Conservation (phyloP, 1,284 basidiomycete species). For the Leccinum solheimii region DNA sequence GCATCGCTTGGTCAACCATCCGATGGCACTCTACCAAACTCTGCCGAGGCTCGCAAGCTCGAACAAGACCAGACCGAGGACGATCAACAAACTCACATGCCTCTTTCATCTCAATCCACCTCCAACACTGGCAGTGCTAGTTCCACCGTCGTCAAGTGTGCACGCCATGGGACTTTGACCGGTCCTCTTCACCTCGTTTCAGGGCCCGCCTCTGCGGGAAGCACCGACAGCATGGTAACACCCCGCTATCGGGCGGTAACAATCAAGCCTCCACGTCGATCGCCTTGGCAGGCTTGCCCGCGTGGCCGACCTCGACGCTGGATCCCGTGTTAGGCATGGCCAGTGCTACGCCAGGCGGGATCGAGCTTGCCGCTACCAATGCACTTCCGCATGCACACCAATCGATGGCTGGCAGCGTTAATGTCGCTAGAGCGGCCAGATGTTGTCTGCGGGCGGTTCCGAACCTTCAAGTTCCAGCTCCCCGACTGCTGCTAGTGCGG, state of each 20-base stretch:
- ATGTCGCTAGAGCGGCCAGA: conserved; percentile 22
- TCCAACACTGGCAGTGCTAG: background rate
- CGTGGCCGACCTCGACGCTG: conserved; percentile 33
- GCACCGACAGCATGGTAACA: conserved; percentile 21
- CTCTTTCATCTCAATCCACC: conserved; percentile 14
- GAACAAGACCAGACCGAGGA: conserved; percentile 33
- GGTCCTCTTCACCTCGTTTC: conserved; percentile 24
- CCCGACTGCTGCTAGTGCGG: background rate
- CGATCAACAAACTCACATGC: conserved; percentile 12
- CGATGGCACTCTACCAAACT: conserved; percentile 31
- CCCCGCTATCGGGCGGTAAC: conserved; percentile 15
- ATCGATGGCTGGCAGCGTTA: conserved; percentile 10
- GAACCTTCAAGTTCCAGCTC: too few relatives aligned
- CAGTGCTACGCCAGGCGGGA: conserved; percentile 34
- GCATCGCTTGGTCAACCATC: conserved; percentile 42
- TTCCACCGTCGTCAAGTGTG: conserved; percentile 22
- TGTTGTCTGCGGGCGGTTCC: conserved; percentile 3
- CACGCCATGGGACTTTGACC: conserved; percentile 33
- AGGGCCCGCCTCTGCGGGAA: conserved; percentile 16
- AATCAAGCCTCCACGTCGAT: conserved; percentile 19
- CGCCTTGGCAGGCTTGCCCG: conserved; percentile 29
- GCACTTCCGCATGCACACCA: conserved; percentile 19
- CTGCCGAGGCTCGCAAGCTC: conserved; percentile 21
- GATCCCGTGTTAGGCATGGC: conserved; percentile 36
- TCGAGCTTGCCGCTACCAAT: conserved; percentile 27